Base-by-base conservation (phyloP, 2,329 filamentous ascomycete species). In the Neurospora sp. region DNA sequence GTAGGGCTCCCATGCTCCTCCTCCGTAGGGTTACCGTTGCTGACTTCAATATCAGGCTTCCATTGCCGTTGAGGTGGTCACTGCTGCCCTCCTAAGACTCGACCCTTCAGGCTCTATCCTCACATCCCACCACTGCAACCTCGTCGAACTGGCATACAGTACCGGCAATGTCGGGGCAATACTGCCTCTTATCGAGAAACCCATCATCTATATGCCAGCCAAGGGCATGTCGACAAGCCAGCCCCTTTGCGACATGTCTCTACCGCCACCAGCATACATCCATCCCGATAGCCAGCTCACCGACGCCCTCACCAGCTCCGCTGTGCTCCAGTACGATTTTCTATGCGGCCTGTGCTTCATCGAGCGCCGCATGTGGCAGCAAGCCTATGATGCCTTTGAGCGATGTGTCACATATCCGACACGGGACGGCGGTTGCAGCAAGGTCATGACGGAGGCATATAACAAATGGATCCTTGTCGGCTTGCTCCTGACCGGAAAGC, bases 381-480 rank as follows among this genome's bases (percentile, higher is more conserved):
- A 85, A 70, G 90, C 91, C 0, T 80, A 84, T 17, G 84, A 84
- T 43, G 88, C 89, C 38, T 84, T 93, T 36, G 87, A 89, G 74
- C 84, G 87, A 71, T 86, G 88, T 62, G 82, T 97, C 42, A 87
- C 89, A 3, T 89, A 90, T 70, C 92, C 93, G 0, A 83, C 85
- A 0, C 84, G 82, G 68, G 89, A 89, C 23, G 82, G 84, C 39
- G 84, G 87, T 42, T 84, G 88, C 13, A 95, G 90, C 79, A 90
- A 89, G 78, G 85, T 96, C 68, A 96, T 96, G 91, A 84, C 91
- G 4, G 93, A 97, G 74, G 92, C 93, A 6, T 95, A 97, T 83
- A 96, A 95, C 81, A 96, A 95, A 80, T 97, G 93, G 91, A 78
- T 96, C 9, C 82, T 99, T 17, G 85, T 93, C 10, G 88, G 89